Conservation (phyloP, 257 asterid genomes). For the Solanum gracilifrons region DNA sequence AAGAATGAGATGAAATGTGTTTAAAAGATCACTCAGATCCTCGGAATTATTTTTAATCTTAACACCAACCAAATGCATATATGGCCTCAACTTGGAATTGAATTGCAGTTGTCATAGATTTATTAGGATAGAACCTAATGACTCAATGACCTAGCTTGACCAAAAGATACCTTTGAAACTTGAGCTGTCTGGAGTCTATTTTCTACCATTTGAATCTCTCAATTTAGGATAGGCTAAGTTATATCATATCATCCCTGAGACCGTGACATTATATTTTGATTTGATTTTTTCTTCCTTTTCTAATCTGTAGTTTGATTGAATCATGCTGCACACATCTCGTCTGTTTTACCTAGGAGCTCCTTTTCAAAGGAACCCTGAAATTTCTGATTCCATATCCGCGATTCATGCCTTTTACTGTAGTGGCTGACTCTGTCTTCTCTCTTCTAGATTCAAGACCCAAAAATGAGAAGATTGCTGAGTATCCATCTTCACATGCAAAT, state of each 20-base stretch:
- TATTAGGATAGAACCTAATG: background rate
- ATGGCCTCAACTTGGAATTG: background rate
- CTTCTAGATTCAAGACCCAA: conserved; percentile 47
- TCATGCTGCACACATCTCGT: background rate
- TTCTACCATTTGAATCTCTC: background rate
- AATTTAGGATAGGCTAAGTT: background rate
- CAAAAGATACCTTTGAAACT: background rate
- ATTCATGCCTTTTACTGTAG: background rate
- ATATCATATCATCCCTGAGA: background rate
- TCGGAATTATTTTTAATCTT: background rate
- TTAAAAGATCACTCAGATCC: background rate
- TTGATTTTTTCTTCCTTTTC: background rate
- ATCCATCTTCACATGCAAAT: conserved; percentile 33
- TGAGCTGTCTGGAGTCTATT: background rate
- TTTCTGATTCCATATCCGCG: background rate
- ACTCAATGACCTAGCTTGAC: background rate
- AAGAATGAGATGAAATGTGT: background rate
- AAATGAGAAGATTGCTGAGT: conserved; percentile 44
- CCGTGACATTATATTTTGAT: background rate
- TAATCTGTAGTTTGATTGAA: background rate
- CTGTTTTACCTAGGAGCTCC: background rate
- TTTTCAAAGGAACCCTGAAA: background rate
- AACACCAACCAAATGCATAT: background rate
- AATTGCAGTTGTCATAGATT: background rate
- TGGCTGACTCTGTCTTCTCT: background rate